Evolutionary conservation across 495 filamentous ascomycete genomes (phyloP), one percentile per base, ranked within the genome.

Genomic region (Usnea hakonensis): DNA sequence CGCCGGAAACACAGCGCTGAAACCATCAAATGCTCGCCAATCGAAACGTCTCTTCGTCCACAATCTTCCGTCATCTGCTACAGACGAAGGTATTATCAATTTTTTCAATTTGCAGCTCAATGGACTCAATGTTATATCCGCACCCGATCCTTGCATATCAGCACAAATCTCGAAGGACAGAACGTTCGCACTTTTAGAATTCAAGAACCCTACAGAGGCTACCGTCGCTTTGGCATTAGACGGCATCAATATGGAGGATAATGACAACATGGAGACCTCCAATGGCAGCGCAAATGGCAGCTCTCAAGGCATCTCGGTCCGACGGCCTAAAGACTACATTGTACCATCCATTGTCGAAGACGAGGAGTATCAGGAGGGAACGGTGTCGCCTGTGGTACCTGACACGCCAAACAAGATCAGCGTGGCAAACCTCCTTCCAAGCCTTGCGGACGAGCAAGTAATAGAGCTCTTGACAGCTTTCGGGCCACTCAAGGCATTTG

Each of bases 21-120:
- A 95, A 73, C 91, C 93, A 0, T 86, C 90, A 44, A 96, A 96
- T 71, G 91, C 93, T 5, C 85, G 92, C 64, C 94, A 99, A 72
- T 83, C 90, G 55, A 97, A 94, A 75, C 88, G 95, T 67, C 81
- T 99, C 16, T 85, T 99, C 61, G 83, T 89, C 35, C 84, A 89
- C 75, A 95, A 96, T 68, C 70, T 99, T 13, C 90, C 93, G 9
- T 66, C 80, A 3, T 77, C 72, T 44, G 81, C 83, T 14, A 87
- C 83, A 30, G 86, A 91, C 62, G 90, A 96, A 46, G 74, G 73
- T 62, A 64, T 97, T 35, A 74, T 86, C 64, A 80, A 85, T 55
- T 99, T 96, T 78, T 95, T 99, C 83, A 99, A 99, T 71, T 81
- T 95, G 19, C 91, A 96, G 70, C 81, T 99, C 32, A 96, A 97